Evolutionary conservation across 176 grass and related monocot genomes (phyloP), one percentile per base, ranked within the genome.

Genomic region (Stipa capillata): DNA sequence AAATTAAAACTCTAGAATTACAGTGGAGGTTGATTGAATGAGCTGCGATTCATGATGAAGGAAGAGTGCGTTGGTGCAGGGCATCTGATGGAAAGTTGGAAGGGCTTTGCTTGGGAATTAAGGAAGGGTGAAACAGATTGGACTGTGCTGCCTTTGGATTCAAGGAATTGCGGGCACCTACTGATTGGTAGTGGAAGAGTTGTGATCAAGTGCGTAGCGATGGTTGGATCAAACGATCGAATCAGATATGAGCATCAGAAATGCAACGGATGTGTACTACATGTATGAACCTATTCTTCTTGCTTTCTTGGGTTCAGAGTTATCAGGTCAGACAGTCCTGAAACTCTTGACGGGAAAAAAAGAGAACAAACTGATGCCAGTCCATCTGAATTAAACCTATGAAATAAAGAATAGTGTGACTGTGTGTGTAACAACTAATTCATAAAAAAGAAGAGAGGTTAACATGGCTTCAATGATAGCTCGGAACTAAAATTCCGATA

Each of bases 121-220:
- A 47, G 17, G 3, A 77, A 77, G 9, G 35, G 4, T 67, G 42
- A 9, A n/a, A 33, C 32, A 33, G 41, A 68, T 63, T 24, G 52
- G 36, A 48, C 27, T 49, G 44, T 56, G 20, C 40, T 70, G 27
- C 14, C 71, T 81, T 89, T 81, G 35, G 64, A 58, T 88, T 79
- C 5, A 88, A 88, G 81, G 49, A 56, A 75, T 80, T 31, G 21
- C 3, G 57, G n/a, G 65, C 50, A 69, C 77, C 71, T 64, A 85
- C 54, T 77, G 12, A 57, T 69, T 71, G 76, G 82, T 34, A n/a
- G 62, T 27, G 70, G 8, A 79, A 50, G 8, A 7, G 25, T 44
- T 32, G 21, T 42, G 57, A 74, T 79, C 75, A 52, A 42, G 56
- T 35, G 44, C 29, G 44, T 51, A 73, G 39, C 28, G 3, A 71